Evolutionary conservation across 208 protist species (phyloP).

Genomic region (Leishmania major): DNA sequence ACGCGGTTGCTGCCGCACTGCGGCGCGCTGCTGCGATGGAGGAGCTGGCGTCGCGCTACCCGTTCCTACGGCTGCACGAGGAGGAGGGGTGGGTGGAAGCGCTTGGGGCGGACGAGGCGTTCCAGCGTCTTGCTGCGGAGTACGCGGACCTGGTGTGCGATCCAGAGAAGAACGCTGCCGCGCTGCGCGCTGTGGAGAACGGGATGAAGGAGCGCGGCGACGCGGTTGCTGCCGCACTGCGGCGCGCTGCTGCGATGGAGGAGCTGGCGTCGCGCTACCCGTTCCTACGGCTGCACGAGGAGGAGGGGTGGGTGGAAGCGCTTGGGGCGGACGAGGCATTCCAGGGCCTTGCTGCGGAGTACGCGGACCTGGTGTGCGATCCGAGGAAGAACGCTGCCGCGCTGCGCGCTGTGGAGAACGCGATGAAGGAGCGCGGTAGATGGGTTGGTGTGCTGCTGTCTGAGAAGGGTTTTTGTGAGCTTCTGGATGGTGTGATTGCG

Average conservation of each 20-base stretch:
- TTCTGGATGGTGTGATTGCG: no score
- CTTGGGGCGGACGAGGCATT: not conserved
- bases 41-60: no score
- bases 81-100: not conserved
- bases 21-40: no score
- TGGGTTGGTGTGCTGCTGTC: not conserved
- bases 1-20: no score
- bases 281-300: not conserved
- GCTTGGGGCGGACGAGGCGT: not conserved
- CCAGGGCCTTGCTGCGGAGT: not conserved
- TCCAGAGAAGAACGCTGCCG: not conserved
- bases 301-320: not conserved
- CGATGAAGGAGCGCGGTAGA: conserved; percentile 1
- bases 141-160: not conserved
- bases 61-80: conserved; percentile 25
- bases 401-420: not conserved
- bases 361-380: not conserved
- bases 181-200: not conserved
- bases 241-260: not conserved
- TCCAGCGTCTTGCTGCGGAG: not conserved
- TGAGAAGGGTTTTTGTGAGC: not conserved
- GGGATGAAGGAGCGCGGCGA: conserved; percentile 1
- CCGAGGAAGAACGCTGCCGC: not conserved
- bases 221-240: not conserved
- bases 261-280: not conserved